Conservation (phyloP, 2,329 filamentous ascomycete species). For the Neocatenulostroma microsporum region DNA sequence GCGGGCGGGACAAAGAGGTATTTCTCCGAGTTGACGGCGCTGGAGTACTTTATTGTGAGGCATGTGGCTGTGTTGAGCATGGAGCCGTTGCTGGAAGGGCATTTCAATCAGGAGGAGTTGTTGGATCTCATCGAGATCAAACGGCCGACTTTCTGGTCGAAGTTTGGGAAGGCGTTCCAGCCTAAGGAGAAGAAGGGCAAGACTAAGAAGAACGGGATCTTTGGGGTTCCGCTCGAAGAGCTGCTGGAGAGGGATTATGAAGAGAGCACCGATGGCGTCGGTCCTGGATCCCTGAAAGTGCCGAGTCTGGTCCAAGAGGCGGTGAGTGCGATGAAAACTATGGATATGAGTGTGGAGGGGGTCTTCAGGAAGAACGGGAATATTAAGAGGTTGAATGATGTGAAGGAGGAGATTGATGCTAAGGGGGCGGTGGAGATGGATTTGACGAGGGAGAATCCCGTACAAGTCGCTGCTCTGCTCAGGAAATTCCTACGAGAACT, state of each 20-base stretch:
- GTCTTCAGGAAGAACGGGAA: conserved; percentile 99
- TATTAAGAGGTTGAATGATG: conserved; percentile 83
- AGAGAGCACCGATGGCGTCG: conserved; percentile 95
- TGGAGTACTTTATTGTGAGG: conserved; percentile 96
- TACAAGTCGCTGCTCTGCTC: conserved; percentile 85
- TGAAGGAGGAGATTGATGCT: conserved; percentile 77
- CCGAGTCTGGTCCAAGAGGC: conserved; percentile 94
- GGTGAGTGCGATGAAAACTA: conserved; percentile 89
- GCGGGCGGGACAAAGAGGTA: conserved; percentile 66
- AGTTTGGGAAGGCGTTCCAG: conserved; percentile 84
- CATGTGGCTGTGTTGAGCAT: conserved; percentile 92
- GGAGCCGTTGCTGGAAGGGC: conserved; percentile 79
- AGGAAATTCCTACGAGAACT: conserved; percentile 94
- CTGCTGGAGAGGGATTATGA: conserved; percentile 90
- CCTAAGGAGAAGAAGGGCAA: conserved; percentile 61
- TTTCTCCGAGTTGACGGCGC: conserved; percentile 88
- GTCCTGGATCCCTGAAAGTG: conserved; percentile 80
- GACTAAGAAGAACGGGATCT: conserved; percentile 82
- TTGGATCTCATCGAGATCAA: conserved; percentile 86
- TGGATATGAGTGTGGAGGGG: conserved; percentile 98
- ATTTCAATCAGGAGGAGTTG: conserved; percentile 91
- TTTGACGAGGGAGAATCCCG: conserved; percentile 78
- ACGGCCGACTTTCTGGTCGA: conserved; percentile 95
- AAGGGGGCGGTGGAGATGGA: conserved; percentile 76
- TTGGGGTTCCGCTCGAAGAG: conserved; percentile 79